Evolutionary conservation across 768 basidiomycete species (phyloP).

Genomic region (Lenzites betulinus): DNA sequence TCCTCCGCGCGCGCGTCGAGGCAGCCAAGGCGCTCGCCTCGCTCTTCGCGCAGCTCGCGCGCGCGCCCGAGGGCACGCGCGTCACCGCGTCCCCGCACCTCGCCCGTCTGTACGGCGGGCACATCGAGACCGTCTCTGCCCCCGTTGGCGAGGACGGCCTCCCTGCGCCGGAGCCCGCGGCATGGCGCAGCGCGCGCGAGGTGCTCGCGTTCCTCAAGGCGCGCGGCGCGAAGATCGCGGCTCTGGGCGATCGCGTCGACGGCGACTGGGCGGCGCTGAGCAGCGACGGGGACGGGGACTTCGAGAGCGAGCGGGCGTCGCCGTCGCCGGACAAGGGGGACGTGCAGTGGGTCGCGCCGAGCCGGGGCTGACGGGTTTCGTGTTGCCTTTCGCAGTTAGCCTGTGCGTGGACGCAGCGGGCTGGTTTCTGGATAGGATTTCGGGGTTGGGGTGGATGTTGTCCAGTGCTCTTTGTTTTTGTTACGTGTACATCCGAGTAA

Average conservation of each 20-base stretch:
- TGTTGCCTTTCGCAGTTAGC: no score
- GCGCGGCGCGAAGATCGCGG: constrained; percentile 71
- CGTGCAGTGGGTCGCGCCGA: constrained; percentile 19
- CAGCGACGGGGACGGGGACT: constrained; percentile 43
- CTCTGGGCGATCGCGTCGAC: constrained; percentile 46
- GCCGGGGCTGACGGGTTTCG: constrained; percentile 10
- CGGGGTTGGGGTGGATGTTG: not conserved
- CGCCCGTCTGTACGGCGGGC: constrained; percentile 43
- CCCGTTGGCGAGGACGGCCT: constrained; percentile 8
- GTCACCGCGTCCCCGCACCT: constrained; percentile 54
- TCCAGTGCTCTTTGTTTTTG: not conserved
- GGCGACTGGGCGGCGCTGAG: constrained; percentile 76
- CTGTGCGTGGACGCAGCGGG: no score
- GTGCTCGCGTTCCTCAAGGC: constrained; percentile 69
- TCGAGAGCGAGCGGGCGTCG: constrained; percentile 19
- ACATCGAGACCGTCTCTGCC: constrained; percentile 36
- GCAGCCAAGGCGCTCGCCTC: constrained; percentile 74
- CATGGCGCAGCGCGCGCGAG: constrained; percentile 70
- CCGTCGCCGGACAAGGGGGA: constrained; percentile 12
- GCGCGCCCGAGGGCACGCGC: constrained; percentile 42
- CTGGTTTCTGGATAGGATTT: not conserved
- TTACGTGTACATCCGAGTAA: not conserved
- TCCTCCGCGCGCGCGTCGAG: constrained; percentile 82
- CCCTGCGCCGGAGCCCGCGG: constrained; percentile 31
- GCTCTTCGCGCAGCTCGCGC: constrained; percentile 68